Evolutionary conservation across 1,284 basidiomycete species (phyloP).

Genomic region (Tylopilus sp.): DNA sequence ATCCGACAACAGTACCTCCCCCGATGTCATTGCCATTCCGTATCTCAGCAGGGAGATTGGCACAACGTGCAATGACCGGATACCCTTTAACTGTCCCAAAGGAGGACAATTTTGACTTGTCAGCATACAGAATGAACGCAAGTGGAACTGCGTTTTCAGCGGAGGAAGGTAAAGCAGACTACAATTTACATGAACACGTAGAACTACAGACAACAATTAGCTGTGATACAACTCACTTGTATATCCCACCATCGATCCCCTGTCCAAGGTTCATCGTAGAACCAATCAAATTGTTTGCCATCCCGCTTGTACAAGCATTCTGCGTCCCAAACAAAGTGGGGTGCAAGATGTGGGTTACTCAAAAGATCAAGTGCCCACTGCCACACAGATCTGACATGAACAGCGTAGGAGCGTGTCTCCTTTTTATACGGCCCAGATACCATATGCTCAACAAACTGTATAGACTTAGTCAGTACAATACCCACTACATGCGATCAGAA

Average conservation of each 20-base stretch:
- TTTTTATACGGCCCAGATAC: too few relatives aligned
- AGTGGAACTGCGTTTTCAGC: background rate
- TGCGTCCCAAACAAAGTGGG: conserved; percentile 21
- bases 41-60: background rate
- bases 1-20: background rate
- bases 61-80: background rate
- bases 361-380: conserved; percentile 39
- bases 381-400: conserved; percentile 27
- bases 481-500: too few relatives aligned
- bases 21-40: background rate
- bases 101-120: background rate
- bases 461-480: too few relatives aligned
- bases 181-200: too few relatives aligned
- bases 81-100: background rate
- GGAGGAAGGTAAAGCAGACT: too few relatives aligned
- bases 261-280: conserved; percentile 41
- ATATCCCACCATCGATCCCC: conserved; percentile 38
- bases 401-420: background rate
- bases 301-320: conserved; percentile 23
- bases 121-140: background rate
- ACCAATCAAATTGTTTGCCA: conserved; percentile 25
- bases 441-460: too few relatives aligned
- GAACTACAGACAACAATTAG: too few relatives aligned
- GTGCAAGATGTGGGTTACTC: conserved; percentile 24
- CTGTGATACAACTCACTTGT: conserved; percentile 40